Evolutionary conservation across 306 rosid species (phyloP), one percentile per base, ranked within the genome.

Genomic region (Quercus gilva): DNA sequence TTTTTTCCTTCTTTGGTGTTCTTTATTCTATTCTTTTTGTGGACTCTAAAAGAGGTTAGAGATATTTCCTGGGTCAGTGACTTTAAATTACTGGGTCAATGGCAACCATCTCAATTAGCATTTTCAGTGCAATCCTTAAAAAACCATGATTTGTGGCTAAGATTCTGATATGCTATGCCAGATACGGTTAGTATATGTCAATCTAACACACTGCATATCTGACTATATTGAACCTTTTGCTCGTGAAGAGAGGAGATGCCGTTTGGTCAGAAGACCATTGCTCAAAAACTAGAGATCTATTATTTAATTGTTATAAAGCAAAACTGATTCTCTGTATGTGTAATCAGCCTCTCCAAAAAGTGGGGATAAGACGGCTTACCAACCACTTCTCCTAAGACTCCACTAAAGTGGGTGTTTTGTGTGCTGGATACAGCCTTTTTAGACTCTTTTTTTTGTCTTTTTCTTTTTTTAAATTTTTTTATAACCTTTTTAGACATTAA

Each of bases 1-100:
- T 3, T 45, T 74, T 29, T 5, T 59, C 52, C 31, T 76, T 74
- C 37, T 81, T 61, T 33, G 65, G 65, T 71, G 71, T 56, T 65
- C 68, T 74, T 43, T 78, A 65, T 69, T 74, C 45, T 55, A 73
- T 71, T 68, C 76, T 78, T 70, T 67, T 55, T 61, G 68, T n/a
- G 55, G 65, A 19, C 15, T 49, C 55, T 18, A 26, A 7, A 14
- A 33, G 5, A 11, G 26, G 28, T 19, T 13, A 64, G 51, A 21
- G 7, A 19, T 58, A 5, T 28, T 12, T 14, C 71, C 6, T 33
- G 15, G 25, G 23, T 65, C 35, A 2, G 7, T 8, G 71, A 4
- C 49, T 67, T 67, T 67, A 31, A 6, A 67, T 31, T 26, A 31
- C 49, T 8, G 13, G 49, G 43, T 35, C 14, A 67, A 8, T 3